These are phyloP conservation scores for Mitragyna speciosa DNA, from an alignment of 257 asterid species.

Conservation along the genomic window DNA sequence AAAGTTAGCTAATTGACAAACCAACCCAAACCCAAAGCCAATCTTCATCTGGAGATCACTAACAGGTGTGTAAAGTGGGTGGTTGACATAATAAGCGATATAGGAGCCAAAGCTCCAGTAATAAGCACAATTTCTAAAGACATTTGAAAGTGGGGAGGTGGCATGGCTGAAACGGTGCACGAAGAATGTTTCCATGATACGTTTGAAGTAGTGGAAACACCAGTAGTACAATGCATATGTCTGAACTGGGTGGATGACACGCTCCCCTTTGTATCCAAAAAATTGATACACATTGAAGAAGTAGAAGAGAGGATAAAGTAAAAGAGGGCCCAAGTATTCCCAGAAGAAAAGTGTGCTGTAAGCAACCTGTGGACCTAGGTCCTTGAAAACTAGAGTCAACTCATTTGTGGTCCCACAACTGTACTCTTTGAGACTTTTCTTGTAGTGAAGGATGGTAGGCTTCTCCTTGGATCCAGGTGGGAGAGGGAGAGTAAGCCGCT, in stretches of 20 bases:
- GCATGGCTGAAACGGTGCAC: conserved; percentile 99
- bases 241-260: conserved; percentile 70
- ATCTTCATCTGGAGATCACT: conserved; percentile 80
- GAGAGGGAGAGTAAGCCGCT: conserved; percentile 74
- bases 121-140: conserved; percentile 89
- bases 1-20: conserved; percentile 83
- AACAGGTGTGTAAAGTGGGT: conserved; percentile 89
- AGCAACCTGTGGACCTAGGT: conserved; percentile 84
- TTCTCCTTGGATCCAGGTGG: conserved; percentile 75
- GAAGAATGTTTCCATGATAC: conserved; percentile 89
- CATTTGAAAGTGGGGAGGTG: conserved; percentile 90
- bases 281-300: conserved; percentile 57
- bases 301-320: conserved; percentile 83
- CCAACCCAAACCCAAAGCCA: conserved; percentile 77
- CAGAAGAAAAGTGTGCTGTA: conserved; percentile 93
- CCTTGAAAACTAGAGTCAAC: conserved; percentile 81
- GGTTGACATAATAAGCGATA: conserved; percentile 86
- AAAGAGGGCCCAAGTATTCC: conserved; percentile 88
- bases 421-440: conserved; percentile 78
- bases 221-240: conserved; percentile 91
- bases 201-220: conserved; percentile 92
- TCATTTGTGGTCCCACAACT: conserved; percentile 47
- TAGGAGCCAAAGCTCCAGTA: conserved; percentile 93
- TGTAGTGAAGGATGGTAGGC: conserved; percentile 64
- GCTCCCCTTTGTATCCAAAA: conserved; percentile 72